Base-by-base conservation (phyloP, 345 rosid genomes). In the Eucalyptus tenuipes region DNA sequence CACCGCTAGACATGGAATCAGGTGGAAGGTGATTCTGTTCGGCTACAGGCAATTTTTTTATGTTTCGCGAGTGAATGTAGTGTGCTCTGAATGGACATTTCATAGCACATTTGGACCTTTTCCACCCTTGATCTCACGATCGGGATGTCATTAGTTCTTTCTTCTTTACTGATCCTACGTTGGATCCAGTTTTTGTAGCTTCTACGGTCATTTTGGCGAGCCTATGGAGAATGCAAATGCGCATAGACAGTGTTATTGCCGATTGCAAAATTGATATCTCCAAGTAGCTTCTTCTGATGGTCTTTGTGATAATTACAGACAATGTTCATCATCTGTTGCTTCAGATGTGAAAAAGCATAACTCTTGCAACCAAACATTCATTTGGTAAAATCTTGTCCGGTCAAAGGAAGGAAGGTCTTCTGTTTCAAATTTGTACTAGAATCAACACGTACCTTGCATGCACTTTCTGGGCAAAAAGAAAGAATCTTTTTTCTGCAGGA, bases 11-110 rank as follows among this genome's bases (percentile, higher is more conserved):
- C 92, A 88, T 92, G 53, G 47, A 86, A 94, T 93, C 92, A 93
- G 91, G 94, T 92, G 92, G 85, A 95, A 93, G 89, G 90, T 93
- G 88, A 49, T 87, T 37, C 13, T 86, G 88, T 40, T 57, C 10
- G 68, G n/a, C 31, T 44, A 20, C 22, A 29, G 31, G 16, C 68
- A 27, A 11, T 40, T 75, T 37, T 37, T 16, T 68, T 7, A 68
- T 31, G 44, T 68, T 68, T 68, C 44, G 80, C 8, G 44, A 37
- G 80, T 33, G 80, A 68, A 68, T 68, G 80, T 31, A 17, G 80
- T 24, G 24, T 33, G 44, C 13, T 68, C 44, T 68, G 25, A 68
- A 68, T 33, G 44, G 13, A 33, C 44, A 33, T 68, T 40, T 33
- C 17, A 68, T 68, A 75, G 82, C 82, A 20, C 27, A 37, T 6